These are phyloP conservation scores for Bruguiera gymnorhiza DNA, from an alignment of 345 rosid species.

Conservation along the genomic window DNA sequence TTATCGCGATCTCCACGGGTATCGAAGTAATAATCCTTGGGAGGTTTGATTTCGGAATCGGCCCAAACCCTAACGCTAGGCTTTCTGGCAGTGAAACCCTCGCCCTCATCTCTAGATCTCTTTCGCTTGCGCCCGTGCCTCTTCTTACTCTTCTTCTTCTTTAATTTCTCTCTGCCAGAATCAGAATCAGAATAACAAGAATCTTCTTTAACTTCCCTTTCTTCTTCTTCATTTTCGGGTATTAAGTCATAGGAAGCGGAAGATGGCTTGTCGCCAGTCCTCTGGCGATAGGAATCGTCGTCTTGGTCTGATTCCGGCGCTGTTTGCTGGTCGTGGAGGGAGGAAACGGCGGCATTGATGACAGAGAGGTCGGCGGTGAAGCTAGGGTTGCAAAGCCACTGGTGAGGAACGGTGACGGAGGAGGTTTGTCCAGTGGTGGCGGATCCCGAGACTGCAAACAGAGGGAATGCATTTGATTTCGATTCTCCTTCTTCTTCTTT, in stretches of 20 bases:
- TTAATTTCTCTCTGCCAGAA: conserved; percentile 32
- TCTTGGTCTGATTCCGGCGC: conserved; percentile 28
- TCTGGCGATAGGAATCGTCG: background rate
- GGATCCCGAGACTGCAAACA: conserved; percentile 28
- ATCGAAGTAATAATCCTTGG: conserved; percentile 82
- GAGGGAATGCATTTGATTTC: conserved; percentile 28
- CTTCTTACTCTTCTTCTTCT: conserved; percentile 32
- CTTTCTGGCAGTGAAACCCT: conserved; percentile 38
- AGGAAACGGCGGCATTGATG: conserved; percentile 47
- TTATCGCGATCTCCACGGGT: conserved; percentile 83
- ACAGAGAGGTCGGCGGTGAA: conserved; percentile 66
- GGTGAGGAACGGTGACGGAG: conserved; percentile 22
- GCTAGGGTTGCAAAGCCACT: conserved; percentile 88
- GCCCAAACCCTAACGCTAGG: conserved; percentile 45
- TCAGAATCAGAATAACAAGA: conserved; percentile 8
- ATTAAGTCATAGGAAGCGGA: conserved; percentile 42
- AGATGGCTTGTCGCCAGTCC: conserved; percentile 3
- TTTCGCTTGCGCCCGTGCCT: conserved; percentile 25
- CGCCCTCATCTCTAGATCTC: conserved; percentile 27
- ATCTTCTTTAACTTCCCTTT: background rate
- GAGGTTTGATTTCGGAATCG: conserved; percentile 41
- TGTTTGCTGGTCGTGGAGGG: conserved; percentile 18
- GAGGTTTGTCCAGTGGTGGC: conserved; percentile 20
- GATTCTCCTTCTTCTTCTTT: no score
- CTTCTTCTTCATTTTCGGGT: conserved; percentile 32